Base-by-base conservation (phyloP, 306 rosid species). In the Lablab purpureus region DNA sequence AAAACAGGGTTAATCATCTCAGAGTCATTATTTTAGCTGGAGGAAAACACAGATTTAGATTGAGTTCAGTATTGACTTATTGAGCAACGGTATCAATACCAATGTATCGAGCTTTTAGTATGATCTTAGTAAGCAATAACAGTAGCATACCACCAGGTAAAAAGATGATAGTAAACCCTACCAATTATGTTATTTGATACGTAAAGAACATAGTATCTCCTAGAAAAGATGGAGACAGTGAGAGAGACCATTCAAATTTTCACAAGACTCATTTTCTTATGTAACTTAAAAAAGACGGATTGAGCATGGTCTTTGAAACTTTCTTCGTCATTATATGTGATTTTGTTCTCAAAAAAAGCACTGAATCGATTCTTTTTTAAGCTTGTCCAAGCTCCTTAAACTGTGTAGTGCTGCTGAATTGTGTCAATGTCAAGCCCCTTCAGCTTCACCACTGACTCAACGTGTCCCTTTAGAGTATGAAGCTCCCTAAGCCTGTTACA, bases 391-490 rank as follows among this genome's bases (percentile, higher is more conserved):
- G 74, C 84, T 79, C 55, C 54, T 83, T 80, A 95, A 58, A 93
- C 92, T 5, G 97, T 88, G 22, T 91, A 92, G 51, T 90, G 92
- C 46, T 86, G 90, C 62, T 89, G 93, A 74, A 78, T 87, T 2
- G 91, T 91, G 4, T 91, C 91, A 14, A 95, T 83, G 85, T 91
- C 94, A 3, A 95, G 89, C 22, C 99, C 98, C 80, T 95, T 95
- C 81, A 90, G 90, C 94, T 89, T 95, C 83, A 89, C 99, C 65
- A 90, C 97, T 0, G 97, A 93, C 80, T 95, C 99, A 17, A 95
- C 98, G 4, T 91, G 97, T 12, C 94, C 98, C 88, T 95, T 95
- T 30, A 95, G 84, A 15, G 99, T 95, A 80, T 23, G 68, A 80
- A 85, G 78, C 84, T 95, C 98, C 77, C 97, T 86, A 7, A 95